A percentile compares a stretch with the other conserved stretches of the same genome.
These are phyloP conservation scores for Pyrus hybrid DNA, from an alignment of 331 rosid species.

Conservation along the genomic window DNA sequence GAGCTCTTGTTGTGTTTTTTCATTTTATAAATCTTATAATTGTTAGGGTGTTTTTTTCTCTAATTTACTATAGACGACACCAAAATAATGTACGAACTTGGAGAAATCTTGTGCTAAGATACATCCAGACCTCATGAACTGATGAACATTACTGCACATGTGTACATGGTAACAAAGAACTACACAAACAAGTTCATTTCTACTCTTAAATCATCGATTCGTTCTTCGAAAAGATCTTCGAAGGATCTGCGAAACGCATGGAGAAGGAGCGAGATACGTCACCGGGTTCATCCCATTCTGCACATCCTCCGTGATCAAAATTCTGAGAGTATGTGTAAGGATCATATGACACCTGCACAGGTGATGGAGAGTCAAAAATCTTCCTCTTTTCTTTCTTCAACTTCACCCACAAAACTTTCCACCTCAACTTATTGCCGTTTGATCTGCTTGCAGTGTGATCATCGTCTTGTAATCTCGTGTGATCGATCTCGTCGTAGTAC, in stretches of 20 bases:
- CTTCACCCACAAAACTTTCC: constrained; percentile 26
- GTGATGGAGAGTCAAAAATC: constrained; percentile 14
- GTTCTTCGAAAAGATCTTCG: constrained; percentile 15
- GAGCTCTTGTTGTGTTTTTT: too few species aligned
- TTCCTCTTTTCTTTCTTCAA: constrained; percentile 40
- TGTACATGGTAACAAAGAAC: not conserved
- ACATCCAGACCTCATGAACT: not conserved
- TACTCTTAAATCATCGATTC: constrained; percentile 1
- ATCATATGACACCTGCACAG: constrained; percentile 27
- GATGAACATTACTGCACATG: not conserved
- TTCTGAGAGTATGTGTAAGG: constrained; percentile 43
- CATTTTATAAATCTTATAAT: too few species aligned
- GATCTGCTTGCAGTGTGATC: not conserved
- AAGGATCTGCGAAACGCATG: constrained; percentile 48
- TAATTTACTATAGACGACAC: too few species aligned
- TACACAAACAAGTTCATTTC: not conserved
- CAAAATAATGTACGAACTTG: too few species aligned
- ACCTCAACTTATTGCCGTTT: constrained; percentile 6
- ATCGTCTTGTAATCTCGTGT: not conserved
- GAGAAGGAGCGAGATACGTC: constrained; percentile 38
- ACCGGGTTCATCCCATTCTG: too few species aligned
- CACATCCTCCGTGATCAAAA: constrained; percentile 26
- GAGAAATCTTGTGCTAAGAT: too few species aligned
- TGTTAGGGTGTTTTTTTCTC: too few species aligned
- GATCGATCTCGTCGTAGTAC: constrained; percentile 1